Conservation (phyloP, 306 rosid genomes). For the Pachyrhizus erosus region DNA sequence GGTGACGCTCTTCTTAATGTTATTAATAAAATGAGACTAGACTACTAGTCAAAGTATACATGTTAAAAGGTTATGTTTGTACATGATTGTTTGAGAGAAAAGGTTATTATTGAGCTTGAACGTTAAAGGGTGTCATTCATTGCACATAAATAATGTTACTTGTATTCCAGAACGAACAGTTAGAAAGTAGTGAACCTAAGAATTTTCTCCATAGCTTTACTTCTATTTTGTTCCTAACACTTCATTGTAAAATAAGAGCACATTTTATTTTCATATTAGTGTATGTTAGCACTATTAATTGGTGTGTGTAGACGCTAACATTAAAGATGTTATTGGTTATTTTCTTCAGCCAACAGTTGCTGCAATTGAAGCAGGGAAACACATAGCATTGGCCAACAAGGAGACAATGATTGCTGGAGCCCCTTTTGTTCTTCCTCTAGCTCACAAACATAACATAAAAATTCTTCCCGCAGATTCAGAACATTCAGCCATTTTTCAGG, state of each 20-base stretch:
- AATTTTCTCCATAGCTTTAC: background rate
- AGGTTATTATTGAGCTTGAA: background rate
- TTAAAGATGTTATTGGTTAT: background rate
- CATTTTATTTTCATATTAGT: background rate
- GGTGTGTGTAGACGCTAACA: background rate
- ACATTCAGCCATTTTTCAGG: constrained; percentile 99
- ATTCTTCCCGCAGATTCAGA: constrained; percentile 99
- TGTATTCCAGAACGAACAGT: background rate
- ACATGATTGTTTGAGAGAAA: background rate
- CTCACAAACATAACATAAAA: constrained; percentile 84
- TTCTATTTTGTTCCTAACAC: background rate
- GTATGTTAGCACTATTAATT: constrained; percentile 8
- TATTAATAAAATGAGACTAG: background rate
- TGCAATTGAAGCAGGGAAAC: constrained; percentile 95
- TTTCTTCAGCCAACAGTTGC: constrained; percentile 88
- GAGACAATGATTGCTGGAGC: constrained; percentile 98
- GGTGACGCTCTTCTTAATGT: background rate
- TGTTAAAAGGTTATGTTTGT: background rate
- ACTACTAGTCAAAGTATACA: background rate
- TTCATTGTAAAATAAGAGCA: constrained; percentile 12
- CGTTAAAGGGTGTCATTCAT: background rate
- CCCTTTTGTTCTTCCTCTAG: constrained; percentile 96
- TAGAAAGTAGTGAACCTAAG: background rate
- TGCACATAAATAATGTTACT: background rate
- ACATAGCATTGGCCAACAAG: constrained; percentile 97